Evolutionary conservation across 306 rosid genomes (phyloP).

Genomic region (Begonia loranthoides): DNA sequence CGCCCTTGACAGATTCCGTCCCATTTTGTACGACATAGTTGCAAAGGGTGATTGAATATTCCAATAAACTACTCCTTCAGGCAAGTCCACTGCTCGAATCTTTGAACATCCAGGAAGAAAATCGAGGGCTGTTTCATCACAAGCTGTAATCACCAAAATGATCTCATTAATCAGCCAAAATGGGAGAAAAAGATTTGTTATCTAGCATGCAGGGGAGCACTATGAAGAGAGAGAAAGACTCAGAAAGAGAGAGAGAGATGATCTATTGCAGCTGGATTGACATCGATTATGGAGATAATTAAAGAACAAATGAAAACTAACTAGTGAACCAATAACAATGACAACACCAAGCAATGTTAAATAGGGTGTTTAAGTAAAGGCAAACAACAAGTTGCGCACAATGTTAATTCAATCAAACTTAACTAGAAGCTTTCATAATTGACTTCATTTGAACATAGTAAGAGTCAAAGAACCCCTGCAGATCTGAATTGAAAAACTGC

Average conservation of each 20-base stretch:
- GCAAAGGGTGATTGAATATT: slow-evolving; percentile 22
- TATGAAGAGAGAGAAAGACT: no score
- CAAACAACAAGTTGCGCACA: no score
- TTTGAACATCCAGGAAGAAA: slow-evolving; percentile 40
- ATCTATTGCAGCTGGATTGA: neutral
- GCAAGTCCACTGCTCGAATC: slow-evolving; percentile 29
- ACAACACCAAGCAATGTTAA: no score
- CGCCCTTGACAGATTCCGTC: slow-evolving; percentile 34
- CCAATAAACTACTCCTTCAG: slow-evolving; percentile 23
- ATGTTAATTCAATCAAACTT: no score
- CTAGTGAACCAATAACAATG: neutral
- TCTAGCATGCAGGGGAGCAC: no score
- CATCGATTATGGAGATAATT: neutral
- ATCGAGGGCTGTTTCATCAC: slow-evolving; percentile 14
- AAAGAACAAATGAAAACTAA: neutral
- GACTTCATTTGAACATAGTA: no score
- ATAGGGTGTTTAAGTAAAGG: no score
- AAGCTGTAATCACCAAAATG: slow-evolving; percentile 7
- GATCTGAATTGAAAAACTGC: no score
- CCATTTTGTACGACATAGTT: slow-evolving; percentile 43
- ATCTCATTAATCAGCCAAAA: neutral
- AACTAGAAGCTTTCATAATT: no score
- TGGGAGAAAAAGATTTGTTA: no score
- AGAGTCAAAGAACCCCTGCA: no score
- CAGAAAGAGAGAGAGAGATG: neutral